phyloP scores from a whole-genome alignment of 345 rosid species.

The Euphorbia tirucalli region DNA sequence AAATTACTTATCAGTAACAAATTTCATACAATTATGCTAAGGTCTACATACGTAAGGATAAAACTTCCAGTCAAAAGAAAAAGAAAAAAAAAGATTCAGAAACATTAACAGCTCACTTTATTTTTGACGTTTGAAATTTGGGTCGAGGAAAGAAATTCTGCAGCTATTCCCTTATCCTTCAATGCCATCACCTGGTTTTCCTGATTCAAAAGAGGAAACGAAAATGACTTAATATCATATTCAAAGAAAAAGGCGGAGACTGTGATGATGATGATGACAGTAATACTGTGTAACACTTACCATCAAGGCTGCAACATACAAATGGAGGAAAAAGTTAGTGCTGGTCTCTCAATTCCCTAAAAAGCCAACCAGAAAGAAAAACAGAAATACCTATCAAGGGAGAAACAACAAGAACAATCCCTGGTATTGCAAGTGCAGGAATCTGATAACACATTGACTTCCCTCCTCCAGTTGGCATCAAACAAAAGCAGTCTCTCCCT shows the following conservation, averaged over 20 bases:
- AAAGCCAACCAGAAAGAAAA: background rate
- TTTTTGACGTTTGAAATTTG: conserved; percentile 58
- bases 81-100: background rate
- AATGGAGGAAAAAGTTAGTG: conserved; percentile 5
- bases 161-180: conserved; percentile 89
- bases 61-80: background rate
- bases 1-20: background rate
- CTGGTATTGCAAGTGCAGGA: conserved; percentile 81
- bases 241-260: background rate
- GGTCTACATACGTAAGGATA: background rate
- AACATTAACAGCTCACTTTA: conserved; percentile 36
- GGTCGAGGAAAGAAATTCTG: conserved; percentile 86
- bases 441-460: conserved; percentile 97
- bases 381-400: conserved; percentile 71
- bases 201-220: conserved; percentile 32
- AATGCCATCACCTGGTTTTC: conserved; percentile 89
- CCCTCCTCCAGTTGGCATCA: conserved; percentile 99
- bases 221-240: background rate
- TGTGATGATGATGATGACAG: background rate
- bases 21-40: background rate
- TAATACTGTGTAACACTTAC: conserved; percentile 34
- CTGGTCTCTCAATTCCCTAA: background rate
- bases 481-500: conserved; percentile 92
- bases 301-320: conserved; percentile 72
- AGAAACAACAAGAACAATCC: conserved; percentile 90